Conservation (phyloP, 2,329 filamentous ascomycete species). For the Verticillium klebahnii region DNA sequence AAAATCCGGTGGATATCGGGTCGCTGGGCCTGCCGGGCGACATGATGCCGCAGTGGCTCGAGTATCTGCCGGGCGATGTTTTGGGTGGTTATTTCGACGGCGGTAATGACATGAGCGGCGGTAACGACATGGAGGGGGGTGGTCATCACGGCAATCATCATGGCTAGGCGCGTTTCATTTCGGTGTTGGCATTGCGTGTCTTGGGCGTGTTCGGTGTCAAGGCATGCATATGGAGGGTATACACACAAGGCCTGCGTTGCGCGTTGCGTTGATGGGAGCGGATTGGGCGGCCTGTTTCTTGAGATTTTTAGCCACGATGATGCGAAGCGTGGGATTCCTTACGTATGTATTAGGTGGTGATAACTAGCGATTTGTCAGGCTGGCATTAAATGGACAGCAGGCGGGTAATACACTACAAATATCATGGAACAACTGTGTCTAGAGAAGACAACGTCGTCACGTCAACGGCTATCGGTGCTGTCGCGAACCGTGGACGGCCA, state of each 20-base stretch:
- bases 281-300: neutral
- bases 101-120: constrained; percentile 1
- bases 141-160: neutral
- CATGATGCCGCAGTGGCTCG: constrained; percentile 67
- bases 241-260: neutral
- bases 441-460: no score
- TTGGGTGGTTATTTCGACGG: constrained; percentile 46
- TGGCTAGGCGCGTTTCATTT: neutral
- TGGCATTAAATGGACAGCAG: neutral
- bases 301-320: neutral
- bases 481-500: no score
- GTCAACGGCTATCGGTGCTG: neutral
- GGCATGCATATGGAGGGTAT: neutral
- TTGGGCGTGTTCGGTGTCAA: neutral
- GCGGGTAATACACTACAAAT: neutral
- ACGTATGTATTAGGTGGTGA: neutral
- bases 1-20: constrained; percentile 72
- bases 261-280: neutral
- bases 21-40: constrained; percentile 57
- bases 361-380: neutral
- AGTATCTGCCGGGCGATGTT: constrained; percentile 66
- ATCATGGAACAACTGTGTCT: neutral
- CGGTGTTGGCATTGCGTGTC: neutral
- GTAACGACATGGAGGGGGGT: neutral
- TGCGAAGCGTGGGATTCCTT: neutral